Evolutionary conservation across 805 yeast species (phyloP).

Genomic region (Candida michaelii): DNA sequence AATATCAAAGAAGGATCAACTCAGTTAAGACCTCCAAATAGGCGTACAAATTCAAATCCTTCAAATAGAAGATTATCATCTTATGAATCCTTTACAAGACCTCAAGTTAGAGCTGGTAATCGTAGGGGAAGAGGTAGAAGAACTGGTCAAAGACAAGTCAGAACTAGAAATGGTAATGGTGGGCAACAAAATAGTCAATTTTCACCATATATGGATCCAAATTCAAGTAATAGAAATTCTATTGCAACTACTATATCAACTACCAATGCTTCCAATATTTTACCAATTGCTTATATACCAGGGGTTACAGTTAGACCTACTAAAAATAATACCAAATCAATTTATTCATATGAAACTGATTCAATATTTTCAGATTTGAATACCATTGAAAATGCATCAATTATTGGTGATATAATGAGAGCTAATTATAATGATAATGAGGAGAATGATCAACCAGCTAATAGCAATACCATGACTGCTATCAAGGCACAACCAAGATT

Average conservation of each 20-base stretch:
- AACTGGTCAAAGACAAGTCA: constrained; percentile 18
- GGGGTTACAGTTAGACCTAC: constrained; percentile 75
- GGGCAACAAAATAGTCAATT: constrained; percentile 6
- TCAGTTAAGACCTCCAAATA: constrained; percentile 7
- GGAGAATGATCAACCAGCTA: background rate
- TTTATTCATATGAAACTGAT: constrained; percentile 44
- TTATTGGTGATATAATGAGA: constrained; percentile 38
- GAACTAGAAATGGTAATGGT: constrained; percentile 10
- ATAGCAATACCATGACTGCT: constrained; percentile 59
- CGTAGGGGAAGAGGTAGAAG: constrained; percentile 19
- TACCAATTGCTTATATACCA: constrained; percentile 92
- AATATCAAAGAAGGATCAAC: background rate
- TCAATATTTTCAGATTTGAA: constrained; percentile 44
- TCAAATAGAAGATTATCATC: constrained; percentile 32
- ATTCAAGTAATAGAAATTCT: constrained; percentile 28
- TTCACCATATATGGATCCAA: constrained; percentile 21
- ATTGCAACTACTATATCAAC: constrained; percentile 63
- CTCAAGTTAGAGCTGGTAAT: constrained; percentile 23
- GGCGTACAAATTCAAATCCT: constrained; percentile 5
- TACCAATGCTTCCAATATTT: constrained; percentile 80
- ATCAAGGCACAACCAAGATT: constrained; percentile 72
- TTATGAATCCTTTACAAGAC: constrained; percentile 46
- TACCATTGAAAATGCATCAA: constrained; percentile 48
- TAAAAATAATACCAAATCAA: constrained; percentile 42
- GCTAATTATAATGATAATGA: constrained; percentile 20